Evolutionary conservation across 2,329 filamentous ascomycete genomes (phyloP).

Genomic region (Rosellinia necatrix): DNA sequence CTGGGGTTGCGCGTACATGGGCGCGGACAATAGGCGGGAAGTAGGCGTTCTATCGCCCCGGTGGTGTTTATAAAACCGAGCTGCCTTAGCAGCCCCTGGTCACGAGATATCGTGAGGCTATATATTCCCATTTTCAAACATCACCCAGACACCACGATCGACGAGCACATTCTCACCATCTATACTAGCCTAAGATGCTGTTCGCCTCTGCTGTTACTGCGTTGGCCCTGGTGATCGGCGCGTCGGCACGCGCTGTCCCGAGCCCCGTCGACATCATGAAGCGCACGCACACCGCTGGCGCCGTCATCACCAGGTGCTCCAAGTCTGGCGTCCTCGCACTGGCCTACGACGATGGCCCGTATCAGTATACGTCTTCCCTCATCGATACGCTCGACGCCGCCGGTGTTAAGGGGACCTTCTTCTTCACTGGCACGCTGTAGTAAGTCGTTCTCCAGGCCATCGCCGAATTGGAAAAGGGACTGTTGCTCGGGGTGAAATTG

Average conservation of each 20-base stretch:
- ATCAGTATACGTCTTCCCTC: conserved; percentile 52
- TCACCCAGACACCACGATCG: no score
- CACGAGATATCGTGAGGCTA: no score
- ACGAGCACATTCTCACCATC: no score
- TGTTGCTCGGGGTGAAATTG: no score
- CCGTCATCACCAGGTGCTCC: conserved; percentile 51
- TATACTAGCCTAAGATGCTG: conserved; percentile 7
- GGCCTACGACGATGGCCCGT: conserved; percentile 60
- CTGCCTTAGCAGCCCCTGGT: not conserved
- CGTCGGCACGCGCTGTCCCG: conserved; percentile 38
- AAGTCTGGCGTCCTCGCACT: conserved; percentile 52
- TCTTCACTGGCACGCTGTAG: conserved; percentile 56
- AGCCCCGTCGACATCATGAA: conserved; percentile 48
- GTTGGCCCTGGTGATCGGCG: conserved; percentile 31
- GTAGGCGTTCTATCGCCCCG: not conserved
- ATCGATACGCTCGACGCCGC: conserved; percentile 55
- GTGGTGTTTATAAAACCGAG: not conserved
- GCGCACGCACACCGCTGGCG: conserved; percentile 47
- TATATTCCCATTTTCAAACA: no score
- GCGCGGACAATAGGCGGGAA: not conserved
- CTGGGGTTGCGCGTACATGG: not conserved
- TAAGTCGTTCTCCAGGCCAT: not conserved
- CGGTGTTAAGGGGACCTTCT: conserved; percentile 58
- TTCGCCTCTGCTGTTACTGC: conserved; percentile 29
- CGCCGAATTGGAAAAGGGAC: no score